Evolutionary conservation across 345 rosid species (phyloP), one percentile per base, ranked within the genome.

Genomic region (Noccaea caerulescens): DNA sequence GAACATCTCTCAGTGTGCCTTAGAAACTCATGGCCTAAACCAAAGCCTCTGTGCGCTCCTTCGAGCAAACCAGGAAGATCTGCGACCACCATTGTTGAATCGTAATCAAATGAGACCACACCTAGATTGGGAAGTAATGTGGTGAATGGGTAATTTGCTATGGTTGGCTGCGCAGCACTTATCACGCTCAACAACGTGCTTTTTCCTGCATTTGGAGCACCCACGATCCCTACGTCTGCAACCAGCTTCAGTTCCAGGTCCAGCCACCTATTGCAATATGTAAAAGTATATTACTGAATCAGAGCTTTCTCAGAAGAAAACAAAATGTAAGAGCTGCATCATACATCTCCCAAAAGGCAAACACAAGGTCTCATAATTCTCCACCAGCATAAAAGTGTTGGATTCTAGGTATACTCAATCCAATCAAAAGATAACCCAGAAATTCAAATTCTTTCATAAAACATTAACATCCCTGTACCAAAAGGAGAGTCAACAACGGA

Each of bases 41-140:
- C 98, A 63, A 87, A 93, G 58, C 96, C 97, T 76, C 80, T 75
- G 79, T 89, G 98, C 23, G 98, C 98, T 79, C 97, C 97, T 87
- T 89, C 97, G 62, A 91, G 96, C 72, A 93, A 84, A 80, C 97
- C 97, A 58, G 98, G 98, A 43, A 93, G 85, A 83, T 93, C 98
- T 16, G 98, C 97, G 8, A 91, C 97, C 52, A 89, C 97, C 85
- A 93, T 76, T 41, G 98, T 89, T 66, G 96, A 80, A 69, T 91
- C 91, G 60, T 86, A 91, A 77, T 89, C 91, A 72, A 93, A 87
- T 11, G 97, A 91, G 80, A 93, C 96, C 55, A 93, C 93, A 33
- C 94, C 97, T n/a, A 89, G 87, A 83, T 91, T 93, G 61, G 98
- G 96, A 74, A 93, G 97, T 63, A 93, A 82, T 36, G 96, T 91